phyloP scores from a whole-genome alignment of 805 yeast species.

The Lachancea sp. region DNA sequence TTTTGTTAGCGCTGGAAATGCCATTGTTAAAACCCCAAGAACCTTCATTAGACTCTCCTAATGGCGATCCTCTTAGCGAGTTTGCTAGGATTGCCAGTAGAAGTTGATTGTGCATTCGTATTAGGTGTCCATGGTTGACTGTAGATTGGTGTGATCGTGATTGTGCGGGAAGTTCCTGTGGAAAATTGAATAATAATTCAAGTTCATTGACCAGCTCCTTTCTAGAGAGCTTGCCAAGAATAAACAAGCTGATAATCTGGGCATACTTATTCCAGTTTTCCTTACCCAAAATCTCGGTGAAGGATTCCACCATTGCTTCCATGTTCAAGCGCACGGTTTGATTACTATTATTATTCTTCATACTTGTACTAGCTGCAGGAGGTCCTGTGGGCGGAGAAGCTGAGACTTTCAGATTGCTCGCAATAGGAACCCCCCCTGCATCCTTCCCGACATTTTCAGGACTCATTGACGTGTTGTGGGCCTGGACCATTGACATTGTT shows the following conservation, averaged over 20 bases:
- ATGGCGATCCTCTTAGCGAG: slow-evolving; percentile 70
- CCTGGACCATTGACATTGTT: slow-evolving; percentile 18
- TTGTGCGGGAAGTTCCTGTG: slow-evolving; percentile 11
- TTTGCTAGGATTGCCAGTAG: slow-evolving; percentile 78
- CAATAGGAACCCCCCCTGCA: slow-evolving; percentile 3
- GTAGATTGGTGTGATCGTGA: slow-evolving; percentile 1
- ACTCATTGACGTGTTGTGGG: slow-evolving; percentile 15
- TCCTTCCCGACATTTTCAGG: slow-evolving; percentile 10
- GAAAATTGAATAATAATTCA: slow-evolving; percentile 41
- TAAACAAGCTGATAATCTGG: slow-evolving; percentile 64
- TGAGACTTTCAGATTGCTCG: neutral
- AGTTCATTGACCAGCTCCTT: slow-evolving; percentile 60
- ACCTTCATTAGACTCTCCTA: slow-evolving; percentile 55
- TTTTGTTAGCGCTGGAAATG: slow-evolving; percentile 43
- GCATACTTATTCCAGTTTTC: slow-evolving; percentile 81
- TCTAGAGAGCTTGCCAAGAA: slow-evolving; percentile 74
- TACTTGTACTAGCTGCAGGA: slow-evolving; percentile 7
- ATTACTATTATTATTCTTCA: neutral
- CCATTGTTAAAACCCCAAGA: slow-evolving; percentile 46
- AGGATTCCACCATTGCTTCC: slow-evolving; percentile 61
- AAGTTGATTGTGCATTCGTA: slow-evolving; percentile 68
- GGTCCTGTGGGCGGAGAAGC: neutral
- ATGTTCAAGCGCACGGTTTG: slow-evolving; percentile 45
- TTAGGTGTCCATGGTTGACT: slow-evolving; percentile 13
- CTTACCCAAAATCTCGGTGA: slow-evolving; percentile 66